These are phyloP conservation scores for Cyberlindnera euphorbiae DNA, from an alignment of 805 yeast genomes.

Conservation along the genomic window DNA sequence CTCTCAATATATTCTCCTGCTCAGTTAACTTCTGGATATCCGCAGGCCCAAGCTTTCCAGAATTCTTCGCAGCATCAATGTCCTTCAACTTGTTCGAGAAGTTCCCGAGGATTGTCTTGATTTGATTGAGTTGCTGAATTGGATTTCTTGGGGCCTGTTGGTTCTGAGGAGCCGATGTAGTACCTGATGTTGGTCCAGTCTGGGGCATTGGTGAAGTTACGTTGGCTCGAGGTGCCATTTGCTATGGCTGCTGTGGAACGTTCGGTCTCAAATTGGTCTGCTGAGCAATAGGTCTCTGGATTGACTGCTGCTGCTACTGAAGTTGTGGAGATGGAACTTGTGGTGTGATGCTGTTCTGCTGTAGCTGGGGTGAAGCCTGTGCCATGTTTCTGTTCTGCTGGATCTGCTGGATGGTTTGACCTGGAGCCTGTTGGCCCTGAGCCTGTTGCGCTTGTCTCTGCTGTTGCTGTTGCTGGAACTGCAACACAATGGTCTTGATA, in stretches of 20 bases:
- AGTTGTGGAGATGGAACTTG: constrained; percentile 10
- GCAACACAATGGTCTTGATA: constrained; percentile 55
- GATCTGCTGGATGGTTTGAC: constrained; percentile 1
- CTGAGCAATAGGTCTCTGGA: no score
- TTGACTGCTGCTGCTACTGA: constrained; percentile 8
- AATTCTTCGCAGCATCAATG: constrained; percentile 44
- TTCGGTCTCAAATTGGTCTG: no score
- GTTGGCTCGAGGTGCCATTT: constrained; percentile 18
- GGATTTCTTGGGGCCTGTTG: constrained; percentile 13
- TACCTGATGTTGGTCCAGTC: constrained; percentile 4
- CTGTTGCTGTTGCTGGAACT: constrained; percentile 46
- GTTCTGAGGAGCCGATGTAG: constrained; percentile 6
- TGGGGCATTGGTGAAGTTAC: constrained; percentile 19
- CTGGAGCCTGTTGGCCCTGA: constrained; percentile 13
- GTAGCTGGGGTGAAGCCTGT: constrained; percentile 12
- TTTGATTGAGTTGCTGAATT: constrained; percentile 35
- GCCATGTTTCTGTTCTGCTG: constrained; percentile 2
- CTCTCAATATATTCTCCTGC: constrained; percentile 44
- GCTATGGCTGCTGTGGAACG: constrained; percentile 7
- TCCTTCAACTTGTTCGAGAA: constrained; percentile 45
- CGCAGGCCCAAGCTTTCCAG: constrained; percentile 40
- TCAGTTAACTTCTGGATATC: constrained; percentile 39
- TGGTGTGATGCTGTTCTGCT: constrained; percentile 4
- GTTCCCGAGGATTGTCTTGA: constrained; percentile 43
- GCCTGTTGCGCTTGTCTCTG: constrained; percentile 25